phyloP scores from a whole-genome alignment of 1,284 basidiomycete genomes.

The Puccinia polysora region DNA sequence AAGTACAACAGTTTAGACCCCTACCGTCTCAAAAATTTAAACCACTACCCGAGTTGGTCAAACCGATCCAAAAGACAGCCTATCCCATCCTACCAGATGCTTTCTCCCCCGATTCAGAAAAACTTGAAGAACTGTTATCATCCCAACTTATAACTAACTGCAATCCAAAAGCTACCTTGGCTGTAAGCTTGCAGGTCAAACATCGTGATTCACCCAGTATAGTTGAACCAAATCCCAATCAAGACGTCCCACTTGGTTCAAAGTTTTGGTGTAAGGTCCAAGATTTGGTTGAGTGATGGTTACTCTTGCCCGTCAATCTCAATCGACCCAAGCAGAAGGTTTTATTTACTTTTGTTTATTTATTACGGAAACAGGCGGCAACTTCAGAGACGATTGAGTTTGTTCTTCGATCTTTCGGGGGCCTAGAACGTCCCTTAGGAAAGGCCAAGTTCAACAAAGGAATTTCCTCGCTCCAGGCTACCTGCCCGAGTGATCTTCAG shows the following conservation, averaged over 20 bases:
- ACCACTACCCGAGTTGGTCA: background rate
- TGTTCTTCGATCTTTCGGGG: conserved; percentile 15
- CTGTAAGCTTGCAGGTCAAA: background rate
- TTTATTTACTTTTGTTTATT: background rate
- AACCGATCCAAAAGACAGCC: background rate
- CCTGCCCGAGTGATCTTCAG: conserved; percentile 13
- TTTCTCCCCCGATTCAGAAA: background rate
- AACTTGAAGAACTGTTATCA: too few relatives aligned
- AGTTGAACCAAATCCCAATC: conserved; percentile 7
- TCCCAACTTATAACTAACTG: too few relatives aligned
- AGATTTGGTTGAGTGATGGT: conserved; percentile 10
- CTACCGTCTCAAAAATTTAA: background rate
- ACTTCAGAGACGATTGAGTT: conserved; percentile 11
- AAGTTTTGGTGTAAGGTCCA: conserved; percentile 13
- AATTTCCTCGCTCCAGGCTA: conserved; percentile 7
- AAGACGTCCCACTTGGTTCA: conserved; percentile 9
- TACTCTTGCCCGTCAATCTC: too few relatives aligned
- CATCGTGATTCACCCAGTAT: conserved; percentile 4
- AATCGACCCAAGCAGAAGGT: background rate
- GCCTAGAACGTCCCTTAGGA: conserved; percentile 13
- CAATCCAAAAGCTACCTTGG: too few relatives aligned
- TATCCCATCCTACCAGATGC: background rate
- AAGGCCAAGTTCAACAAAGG: conserved; percentile 19
- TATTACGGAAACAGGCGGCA: background rate
- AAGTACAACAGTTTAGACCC: conserved; percentile 2